Evolutionary conservation across 352 stramenopile genomes (phyloP), one percentile per base, ranked within the genome.

Genomic region (Phytopythium chamaehyphon): DNA sequence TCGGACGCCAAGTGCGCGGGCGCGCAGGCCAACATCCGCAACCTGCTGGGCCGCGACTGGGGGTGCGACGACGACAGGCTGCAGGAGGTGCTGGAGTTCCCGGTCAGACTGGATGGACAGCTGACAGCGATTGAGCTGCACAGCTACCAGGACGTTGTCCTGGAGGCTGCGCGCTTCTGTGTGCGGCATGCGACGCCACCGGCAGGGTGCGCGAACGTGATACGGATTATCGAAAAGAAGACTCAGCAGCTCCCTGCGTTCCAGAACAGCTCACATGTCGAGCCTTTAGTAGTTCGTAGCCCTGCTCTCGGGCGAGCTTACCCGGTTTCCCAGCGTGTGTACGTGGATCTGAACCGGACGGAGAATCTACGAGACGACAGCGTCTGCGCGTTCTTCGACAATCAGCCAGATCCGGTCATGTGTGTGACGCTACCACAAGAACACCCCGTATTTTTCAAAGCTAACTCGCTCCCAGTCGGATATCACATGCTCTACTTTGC

Each of bases 401-500:
- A 65, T 19, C 9, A 35, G 10, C 31, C 54, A 10, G 55, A 53
- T 4, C 59, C 69, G 19, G 10, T 57, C 2, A 18, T 59, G 24
- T 76, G 72, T 40, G 64, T 53, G 45, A 51, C 39, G 18, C 55
- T 61, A 35, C 64, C 57, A 11, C 69, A 73, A 24, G 56, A 57
- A 35, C 61, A 76, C 1, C 54, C 74, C 8, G 54, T 81, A 7
- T 86, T 53, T 40, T 59, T 86, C 9, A 45, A 44, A 8, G 26
- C 47, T 14, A 40, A 66, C 22, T 33, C 19, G 12, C 28, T 71
- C 1, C 5, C 26, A 0, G 37, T 67, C 42, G 73, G 71, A 0
- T 66, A 73, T 38, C 73, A 86, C 33, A 37, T 83, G 8, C 23
- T 88, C 11, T 61, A 72, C 33, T 71, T 88, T 35, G 52, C 61